Percentiles rank a stretch among this genome's conserved stretches.
Conservation (phyloP, 352 stramenopile species). For the Pythium volutum region DNA sequence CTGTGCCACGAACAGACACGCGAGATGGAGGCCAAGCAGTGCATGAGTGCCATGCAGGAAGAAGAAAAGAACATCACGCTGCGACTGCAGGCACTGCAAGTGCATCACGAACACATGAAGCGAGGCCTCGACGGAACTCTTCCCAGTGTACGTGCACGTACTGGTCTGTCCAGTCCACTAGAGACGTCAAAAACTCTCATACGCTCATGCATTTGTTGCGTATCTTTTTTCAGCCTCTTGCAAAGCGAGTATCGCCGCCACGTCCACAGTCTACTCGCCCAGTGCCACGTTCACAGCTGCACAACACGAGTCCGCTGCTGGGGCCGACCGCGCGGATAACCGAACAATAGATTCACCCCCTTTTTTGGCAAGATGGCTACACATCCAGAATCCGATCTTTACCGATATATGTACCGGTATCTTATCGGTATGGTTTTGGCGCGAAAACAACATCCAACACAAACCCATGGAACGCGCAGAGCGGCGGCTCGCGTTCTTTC, state of each 20-base stretch:
- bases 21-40: conserved; percentile 33
- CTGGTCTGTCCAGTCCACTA: background rate
- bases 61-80: conserved; percentile 55
- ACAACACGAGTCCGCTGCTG: background rate
- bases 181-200: too few relatives aligned
- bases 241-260: background rate
- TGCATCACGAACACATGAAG: conserved; percentile 52
- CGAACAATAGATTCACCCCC: too few relatives aligned
- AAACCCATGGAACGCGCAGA: conserved; percentile 12
- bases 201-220: background rate
- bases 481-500: conserved; percentile 23
- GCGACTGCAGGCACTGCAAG: conserved; percentile 49
- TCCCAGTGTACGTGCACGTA: conserved; percentile 13
- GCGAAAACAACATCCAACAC: conserved; percentile 10
- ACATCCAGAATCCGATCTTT: conserved; percentile 4
- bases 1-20: conserved; percentile 36
- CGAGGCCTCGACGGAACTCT: conserved; percentile 12
- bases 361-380: conserved; percentile 9
- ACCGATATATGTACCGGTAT: conserved; percentile 6
- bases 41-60: conserved; percentile 47
- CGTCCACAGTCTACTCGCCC: conserved; percentile 7
- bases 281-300: background rate
- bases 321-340: too few relatives aligned
- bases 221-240: background rate
- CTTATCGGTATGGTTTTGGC: conserved; percentile 11